These are phyloP conservation scores for Saccharomycopsis microspora DNA, from an alignment of 805 yeast species.

Conservation along the genomic window DNA sequence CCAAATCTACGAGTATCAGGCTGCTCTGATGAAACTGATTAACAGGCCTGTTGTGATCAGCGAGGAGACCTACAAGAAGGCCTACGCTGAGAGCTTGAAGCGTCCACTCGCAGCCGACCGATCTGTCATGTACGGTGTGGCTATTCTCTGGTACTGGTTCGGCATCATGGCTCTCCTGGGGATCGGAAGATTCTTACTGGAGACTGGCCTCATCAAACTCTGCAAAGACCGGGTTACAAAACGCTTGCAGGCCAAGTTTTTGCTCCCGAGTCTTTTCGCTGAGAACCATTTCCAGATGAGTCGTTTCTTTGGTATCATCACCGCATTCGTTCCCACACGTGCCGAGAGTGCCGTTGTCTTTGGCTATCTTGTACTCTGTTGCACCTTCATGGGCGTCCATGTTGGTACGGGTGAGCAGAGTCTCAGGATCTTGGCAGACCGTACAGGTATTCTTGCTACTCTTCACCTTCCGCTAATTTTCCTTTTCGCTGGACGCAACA, in stretches of 20 bases:
- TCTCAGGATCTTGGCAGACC: constrained; percentile 28
- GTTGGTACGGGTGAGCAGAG: constrained; percentile 22
- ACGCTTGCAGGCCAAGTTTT: constrained; percentile 19
- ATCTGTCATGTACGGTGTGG: constrained; percentile 4
- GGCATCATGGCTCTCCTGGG: constrained; percentile 5
- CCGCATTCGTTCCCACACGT: constrained; percentile 27
- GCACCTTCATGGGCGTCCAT: constrained; percentile 20
- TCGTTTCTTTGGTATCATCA: constrained; percentile 11
- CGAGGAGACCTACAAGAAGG: not conserved
- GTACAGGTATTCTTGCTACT: constrained; percentile 25
- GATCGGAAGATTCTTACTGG: constrained; percentile 4
- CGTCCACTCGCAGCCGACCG: not conserved
- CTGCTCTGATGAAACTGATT: not conserved
- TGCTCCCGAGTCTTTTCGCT: constrained; percentile 21
- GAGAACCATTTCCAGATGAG: constrained; percentile 19
- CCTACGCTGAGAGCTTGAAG: not conserved
- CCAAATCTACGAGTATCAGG: constrained; percentile 3
- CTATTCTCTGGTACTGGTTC: constrained; percentile 14
- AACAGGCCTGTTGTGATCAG: constrained; percentile 6
- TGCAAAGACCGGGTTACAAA: constrained; percentile 5
- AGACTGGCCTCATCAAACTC: constrained; percentile 6
- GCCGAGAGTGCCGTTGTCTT: constrained; percentile 26
- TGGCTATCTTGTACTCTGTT: constrained; percentile 24
- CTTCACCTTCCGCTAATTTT: constrained; percentile 42
- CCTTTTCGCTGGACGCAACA: constrained; percentile 65